Base-by-base conservation (phyloP, 495 filamentous ascomycete genomes). In the Podospora pseudopauciseta region DNA sequence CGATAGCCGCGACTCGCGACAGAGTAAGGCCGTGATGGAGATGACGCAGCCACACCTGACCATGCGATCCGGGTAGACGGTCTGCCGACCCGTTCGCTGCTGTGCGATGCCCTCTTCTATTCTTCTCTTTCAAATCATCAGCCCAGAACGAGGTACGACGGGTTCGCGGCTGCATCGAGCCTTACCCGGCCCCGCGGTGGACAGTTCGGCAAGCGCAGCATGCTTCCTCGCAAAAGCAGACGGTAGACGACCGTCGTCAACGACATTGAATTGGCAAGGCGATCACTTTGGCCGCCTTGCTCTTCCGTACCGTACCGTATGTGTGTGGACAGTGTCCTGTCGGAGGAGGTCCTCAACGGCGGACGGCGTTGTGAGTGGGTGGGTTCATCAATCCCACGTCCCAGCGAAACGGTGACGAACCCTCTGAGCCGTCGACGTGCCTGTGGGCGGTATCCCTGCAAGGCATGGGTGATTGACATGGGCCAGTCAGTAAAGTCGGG, bases 371-470 rank as follows among this genome's bases (percentile, higher is more conserved):
- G 28, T 9, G 26, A 18, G 49, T 60, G 54, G 34, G 58, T 69
- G 44, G 63, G 30, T 60, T 56, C 28, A 53, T 56, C 28, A 53
- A 63, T 66, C 68, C 68, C 67, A 32, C 60, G 28, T 70, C 61
- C 69, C 70, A 70, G 68, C 68, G 62, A 74, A 73, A 72, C 72
- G 68, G 67, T 71, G 70, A 70, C 67, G 67, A 69, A 28, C 49
- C 65, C 49, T 55, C 56, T 62, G 65, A 67, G 65, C 71, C 67
- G 65, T 67, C 66, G 57, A 65, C 28, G 49, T 58, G 27, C 63
- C 66, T 64, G 27, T 53, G 60, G 61, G 61, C 30, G n/a, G 4
- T 59, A 72, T 67, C 70, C 70, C 72, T 74, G 72, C 68, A 63
- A 67, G 32, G 60, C 72, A 73, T 72, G 72, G 70, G 66, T 70